Conservation (phyloP, 1,284 basidiomycete genomes). For the Melampsora medusae region DNA sequence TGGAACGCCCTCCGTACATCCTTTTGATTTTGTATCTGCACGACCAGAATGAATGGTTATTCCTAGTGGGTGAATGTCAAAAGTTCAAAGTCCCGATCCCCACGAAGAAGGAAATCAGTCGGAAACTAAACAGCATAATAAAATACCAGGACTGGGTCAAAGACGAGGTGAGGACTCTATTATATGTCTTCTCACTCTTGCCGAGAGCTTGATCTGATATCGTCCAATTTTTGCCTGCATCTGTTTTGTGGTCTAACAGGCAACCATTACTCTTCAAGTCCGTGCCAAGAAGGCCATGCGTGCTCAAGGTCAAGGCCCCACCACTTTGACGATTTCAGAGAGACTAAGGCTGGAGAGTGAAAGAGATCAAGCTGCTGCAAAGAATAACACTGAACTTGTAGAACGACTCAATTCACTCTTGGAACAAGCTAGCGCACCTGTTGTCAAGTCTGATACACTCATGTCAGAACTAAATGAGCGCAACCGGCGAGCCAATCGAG, state of each 20-base stretch:
- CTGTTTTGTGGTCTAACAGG: constrained; percentile 20
- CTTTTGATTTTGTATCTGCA: not conserved
- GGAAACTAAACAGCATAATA: constrained; percentile 26
- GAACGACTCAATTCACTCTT: constrained; percentile 20
- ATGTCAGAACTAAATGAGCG: constrained; percentile 71
- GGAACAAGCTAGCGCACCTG: constrained; percentile 22
- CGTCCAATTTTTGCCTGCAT: not conserved
- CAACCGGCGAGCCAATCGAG: constrained; percentile 75
- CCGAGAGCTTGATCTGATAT: not conserved
- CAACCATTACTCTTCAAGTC: constrained; percentile 35
- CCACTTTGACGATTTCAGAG: constrained; percentile 20
- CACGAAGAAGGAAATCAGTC: constrained; percentile 31
- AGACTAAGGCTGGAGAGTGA: constrained; percentile 35
- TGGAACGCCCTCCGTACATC: not conserved
- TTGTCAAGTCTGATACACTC: constrained; percentile 26
- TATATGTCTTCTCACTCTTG: not conserved
- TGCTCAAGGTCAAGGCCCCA: constrained; percentile 33
- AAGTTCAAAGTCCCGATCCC: constrained; percentile 20
- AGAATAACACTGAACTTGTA: constrained; percentile 14
- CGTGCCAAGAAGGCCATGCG: constrained; percentile 40
- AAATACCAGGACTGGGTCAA: constrained; percentile 43
- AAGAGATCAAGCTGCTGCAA: constrained; percentile 34
- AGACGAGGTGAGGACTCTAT: constrained; percentile 24
- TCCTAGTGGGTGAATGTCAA: constrained; percentile 37
- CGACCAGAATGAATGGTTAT: constrained; percentile 30